A percentile compares a stretch with the other conserved stretches of the same genome.
phyloP scores from a whole-genome alignment of 106 monocot species.

The Dendrobium officinale region DNA sequence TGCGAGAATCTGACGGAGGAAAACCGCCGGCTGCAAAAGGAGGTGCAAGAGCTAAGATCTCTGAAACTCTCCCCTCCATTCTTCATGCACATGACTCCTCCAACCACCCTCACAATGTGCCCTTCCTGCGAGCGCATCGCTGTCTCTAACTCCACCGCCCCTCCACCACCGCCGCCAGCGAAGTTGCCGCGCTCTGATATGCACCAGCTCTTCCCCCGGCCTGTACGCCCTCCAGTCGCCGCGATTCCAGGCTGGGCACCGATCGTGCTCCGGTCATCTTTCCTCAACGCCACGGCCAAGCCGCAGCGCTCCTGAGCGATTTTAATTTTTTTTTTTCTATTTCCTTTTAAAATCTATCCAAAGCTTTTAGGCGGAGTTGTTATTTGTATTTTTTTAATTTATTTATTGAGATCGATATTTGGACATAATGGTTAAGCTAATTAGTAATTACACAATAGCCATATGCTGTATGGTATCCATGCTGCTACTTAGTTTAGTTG shows the following conservation, averaged over 20 bases:
- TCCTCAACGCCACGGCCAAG: background rate
- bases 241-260: conserved; percentile 11
- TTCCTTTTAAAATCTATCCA: no score
- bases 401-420: no score
- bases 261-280: conserved; percentile 15
- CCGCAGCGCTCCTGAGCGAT: conserved; percentile 4
- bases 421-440: no score
- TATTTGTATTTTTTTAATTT: no score
- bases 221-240: background rate
- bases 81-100: conserved; percentile 88
- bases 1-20: conserved; percentile 92
- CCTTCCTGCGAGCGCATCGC: conserved; percentile 89
- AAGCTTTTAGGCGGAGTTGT: no score
- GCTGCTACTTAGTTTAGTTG: no score
- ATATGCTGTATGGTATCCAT: no score
- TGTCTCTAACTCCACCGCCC: background rate
- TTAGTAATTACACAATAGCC: no score
- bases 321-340: no score
- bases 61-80: conserved; percentile 83
- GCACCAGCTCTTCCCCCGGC: background rate
- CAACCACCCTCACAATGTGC: conserved; percentile 95
- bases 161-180: background rate
- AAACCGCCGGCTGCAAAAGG: conserved; percentile 83
- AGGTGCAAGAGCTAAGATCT: conserved; percentile 77
- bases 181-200: background rate